Conservation (phyloP, 2,329 filamentous ascomycete genomes). For the Cladosporium halotolerans region DNA sequence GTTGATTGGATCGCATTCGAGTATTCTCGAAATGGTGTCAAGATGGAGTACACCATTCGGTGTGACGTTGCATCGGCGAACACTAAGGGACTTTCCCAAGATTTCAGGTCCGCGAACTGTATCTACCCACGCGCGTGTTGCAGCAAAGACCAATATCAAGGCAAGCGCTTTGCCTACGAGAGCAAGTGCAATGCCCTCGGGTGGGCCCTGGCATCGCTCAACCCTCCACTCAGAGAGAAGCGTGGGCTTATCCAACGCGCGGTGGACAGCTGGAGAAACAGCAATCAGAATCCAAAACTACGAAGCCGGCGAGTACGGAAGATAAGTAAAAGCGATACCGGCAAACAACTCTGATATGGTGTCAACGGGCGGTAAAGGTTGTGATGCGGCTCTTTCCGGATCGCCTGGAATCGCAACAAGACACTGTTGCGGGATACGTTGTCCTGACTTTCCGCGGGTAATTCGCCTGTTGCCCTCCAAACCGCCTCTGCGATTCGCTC, state of each 20-base stretch:
- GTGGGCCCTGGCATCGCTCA: slow-evolving; percentile 90
- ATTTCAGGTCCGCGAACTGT: slow-evolving; percentile 98
- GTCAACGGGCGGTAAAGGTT: too few relatives aligned
- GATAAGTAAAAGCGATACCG: slow-evolving; percentile 91
- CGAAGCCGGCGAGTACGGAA: slow-evolving; percentile 85
- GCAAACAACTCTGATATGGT: slow-evolving; percentile 31
- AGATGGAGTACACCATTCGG: slow-evolving; percentile 98
- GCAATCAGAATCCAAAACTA: slow-evolving; percentile 88
- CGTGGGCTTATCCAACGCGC: slow-evolving; percentile 92
- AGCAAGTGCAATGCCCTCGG: slow-evolving; percentile 99
- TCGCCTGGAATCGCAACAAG: too few relatives aligned
- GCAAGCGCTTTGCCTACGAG: slow-evolving; percentile 92
- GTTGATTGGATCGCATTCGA: slow-evolving; percentile 99
- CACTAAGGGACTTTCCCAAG: slow-evolving; percentile 74
- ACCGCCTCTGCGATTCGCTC: too few relatives aligned
- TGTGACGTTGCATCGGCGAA: slow-evolving; percentile 96
- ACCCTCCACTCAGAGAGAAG: slow-evolving; percentile 84
- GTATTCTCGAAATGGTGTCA: slow-evolving; percentile 91
- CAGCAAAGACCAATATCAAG: slow-evolving; percentile 90
- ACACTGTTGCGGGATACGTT: too few relatives aligned
- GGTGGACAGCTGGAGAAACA: slow-evolving; percentile 98
- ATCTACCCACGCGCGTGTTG: slow-evolving; percentile 95
- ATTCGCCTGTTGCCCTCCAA: too few relatives aligned
- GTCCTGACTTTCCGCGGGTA: too few relatives aligned
- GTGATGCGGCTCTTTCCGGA: too few relatives aligned